Percentiles rank a stretch among this genome's conserved stretches.
phyloP scores from a whole-genome alignment of 176 grass and related monocot species.

The Musa schizocarpa region DNA sequence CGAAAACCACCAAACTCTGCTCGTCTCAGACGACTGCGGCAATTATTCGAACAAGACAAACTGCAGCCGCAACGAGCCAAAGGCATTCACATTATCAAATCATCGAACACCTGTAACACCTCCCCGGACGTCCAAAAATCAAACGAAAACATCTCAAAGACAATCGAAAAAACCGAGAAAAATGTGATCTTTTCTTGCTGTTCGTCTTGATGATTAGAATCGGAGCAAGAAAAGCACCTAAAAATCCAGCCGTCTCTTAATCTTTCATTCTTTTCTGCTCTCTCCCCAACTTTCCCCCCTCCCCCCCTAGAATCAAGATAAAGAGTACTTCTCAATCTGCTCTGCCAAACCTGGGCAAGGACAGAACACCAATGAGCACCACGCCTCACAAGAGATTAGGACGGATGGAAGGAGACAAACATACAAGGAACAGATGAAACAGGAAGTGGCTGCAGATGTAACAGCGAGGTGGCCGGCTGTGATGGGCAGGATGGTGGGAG shows the following conservation, averaged over 20 bases:
- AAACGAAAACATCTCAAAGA: background rate
- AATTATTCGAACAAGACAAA: background rate
- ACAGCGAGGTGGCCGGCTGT: no score
- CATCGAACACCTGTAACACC: background rate
- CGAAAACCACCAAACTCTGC: background rate
- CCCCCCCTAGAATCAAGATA: background rate
- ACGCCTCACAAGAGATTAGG: background rate
- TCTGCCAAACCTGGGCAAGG: background rate
- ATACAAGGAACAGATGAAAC: background rate
- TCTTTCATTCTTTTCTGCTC: background rate
- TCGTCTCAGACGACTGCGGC: background rate
- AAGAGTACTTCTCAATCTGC: background rate
- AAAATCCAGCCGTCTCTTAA: background rate
- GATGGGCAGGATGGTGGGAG: background rate
- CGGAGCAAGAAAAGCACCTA: background rate
- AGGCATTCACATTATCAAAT: slow-evolving; percentile 6
- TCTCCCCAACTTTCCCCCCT: no score
- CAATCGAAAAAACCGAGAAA: background rate
- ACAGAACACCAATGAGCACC: slow-evolving; percentile 5
- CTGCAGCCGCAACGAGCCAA: background rate
- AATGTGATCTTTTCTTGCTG: no score
- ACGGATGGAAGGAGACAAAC: background rate
- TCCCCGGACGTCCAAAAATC: background rate
- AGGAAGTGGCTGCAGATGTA: background rate
- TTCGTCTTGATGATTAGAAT: background rate